Base-by-base conservation (phyloP, 805 yeast species). In the Monosporozyma siamensis region DNA sequence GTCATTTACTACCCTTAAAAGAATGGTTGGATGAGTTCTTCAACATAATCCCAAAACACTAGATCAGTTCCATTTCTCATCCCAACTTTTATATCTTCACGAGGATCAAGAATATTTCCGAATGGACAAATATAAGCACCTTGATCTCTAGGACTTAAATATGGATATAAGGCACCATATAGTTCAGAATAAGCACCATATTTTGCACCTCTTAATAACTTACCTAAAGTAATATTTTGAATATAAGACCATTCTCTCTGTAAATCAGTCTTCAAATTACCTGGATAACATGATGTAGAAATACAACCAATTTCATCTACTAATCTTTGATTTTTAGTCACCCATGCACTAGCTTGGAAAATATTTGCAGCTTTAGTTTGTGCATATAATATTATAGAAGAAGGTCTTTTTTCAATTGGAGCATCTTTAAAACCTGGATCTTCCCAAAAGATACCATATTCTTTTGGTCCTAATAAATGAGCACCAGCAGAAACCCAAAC, bases 401-500 rank as follows among this genome's bases (percentile, higher is more conserved):
- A 23, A 20, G 62, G 56, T 45, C 60, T 54, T 15, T 47, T 5
- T 43, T 43, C 31, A 14, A 42, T 20, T 6, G 54, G 48, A 2
- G 42, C 48, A 12, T 48, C 54, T 42, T 51, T 49, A 39, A 47
- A 56, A 5, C 51, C 43, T 27, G 63, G 62, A 50, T 56, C 52
- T 20, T 56, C 55, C 56, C 56, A 50, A 35, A 63, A 49, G 20
- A 67, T 53, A 32, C 69, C 70, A 22, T 58, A 59, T 2, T 51
- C 45, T 12, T 37, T 21, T 15, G 61, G 61, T 8, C 62, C 58
- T 12, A 37, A 20, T 14, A 53, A 42, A 41, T 64, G 69, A 11
- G 64, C 64, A 20, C 53, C 48, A 1, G 71, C 65, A 24, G 66
- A 51, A 6, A 66, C 63, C 69, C 70, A 68, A 12, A 67, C 68